phyloP scores from a whole-genome alignment of 345 rosid species.

The Microthlaspi erraticum region DNA sequence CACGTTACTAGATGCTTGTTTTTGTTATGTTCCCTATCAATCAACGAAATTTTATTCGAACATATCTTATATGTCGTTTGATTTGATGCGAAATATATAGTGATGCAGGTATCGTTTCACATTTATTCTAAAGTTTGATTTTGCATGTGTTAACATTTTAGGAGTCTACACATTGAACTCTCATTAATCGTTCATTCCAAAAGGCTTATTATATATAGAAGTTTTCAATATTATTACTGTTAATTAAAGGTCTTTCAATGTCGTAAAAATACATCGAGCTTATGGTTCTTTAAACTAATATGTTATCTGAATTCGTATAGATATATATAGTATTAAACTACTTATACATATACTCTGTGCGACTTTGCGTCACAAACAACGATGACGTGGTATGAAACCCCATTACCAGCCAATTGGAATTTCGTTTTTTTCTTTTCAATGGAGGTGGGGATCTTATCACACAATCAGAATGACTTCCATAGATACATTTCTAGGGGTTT shows the following conservation, averaged over 20 bases:
- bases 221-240: no score
- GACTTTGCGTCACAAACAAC: constrained; percentile 40
- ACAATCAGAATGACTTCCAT: constrained; percentile 6
- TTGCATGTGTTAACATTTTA: constrained; percentile 24
- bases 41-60: constrained; percentile 29
- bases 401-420: constrained; percentile 31
- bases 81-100: constrained; percentile 31
- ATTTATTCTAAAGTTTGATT: constrained; percentile 21
- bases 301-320: background rate
- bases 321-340: background rate
- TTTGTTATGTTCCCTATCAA: constrained; percentile 16
- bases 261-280: background rate
- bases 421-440: background rate
- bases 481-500: constrained; percentile 2
- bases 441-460: constrained; percentile 33
- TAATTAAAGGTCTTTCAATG: background rate
- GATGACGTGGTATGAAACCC: constrained; percentile 36
- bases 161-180: background rate
- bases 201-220: no score
- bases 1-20: constrained; percentile 28
- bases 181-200: background rate
- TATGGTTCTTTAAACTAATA: no score
- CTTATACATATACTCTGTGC: constrained; percentile 14
- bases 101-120: no score
- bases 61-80: constrained; percentile 26